phyloP scores from a whole-genome alignment of 2,329 filamentous ascomycete species.

The Fusarium azukiicola region DNA sequence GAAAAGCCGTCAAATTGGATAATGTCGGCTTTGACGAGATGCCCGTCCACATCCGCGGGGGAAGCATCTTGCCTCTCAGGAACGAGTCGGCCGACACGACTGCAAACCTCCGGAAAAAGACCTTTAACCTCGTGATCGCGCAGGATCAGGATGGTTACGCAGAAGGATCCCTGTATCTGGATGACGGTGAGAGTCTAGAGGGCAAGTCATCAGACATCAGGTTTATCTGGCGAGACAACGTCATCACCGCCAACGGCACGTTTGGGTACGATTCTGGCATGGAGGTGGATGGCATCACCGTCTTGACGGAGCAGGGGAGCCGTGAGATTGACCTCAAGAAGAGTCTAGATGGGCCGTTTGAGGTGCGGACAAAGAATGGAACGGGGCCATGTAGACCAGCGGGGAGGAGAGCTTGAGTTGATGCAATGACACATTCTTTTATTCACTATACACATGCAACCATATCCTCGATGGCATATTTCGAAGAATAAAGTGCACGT shows the following conservation, averaged over 20 bases:
- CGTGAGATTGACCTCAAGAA: not conserved
- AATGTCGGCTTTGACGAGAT: conserved; percentile 71
- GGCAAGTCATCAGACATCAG: conserved; percentile 17
- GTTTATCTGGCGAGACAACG: not conserved
- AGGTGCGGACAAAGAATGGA: not conserved
- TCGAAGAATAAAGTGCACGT: not conserved
- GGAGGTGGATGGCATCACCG: not conserved
- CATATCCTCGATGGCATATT: not conserved
- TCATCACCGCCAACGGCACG: not conserved
- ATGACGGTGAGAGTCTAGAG: conserved; percentile 81
- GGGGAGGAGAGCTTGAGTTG: not conserved
- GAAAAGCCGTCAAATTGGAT: conserved; percentile 57
- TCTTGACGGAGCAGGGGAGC: not conserved
- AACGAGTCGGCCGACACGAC: conserved; percentile 80
- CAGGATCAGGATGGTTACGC: conserved; percentile 82
- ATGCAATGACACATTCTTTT: not conserved
- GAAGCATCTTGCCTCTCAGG: conserved; percentile 82
- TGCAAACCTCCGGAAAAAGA: conserved; percentile 78
- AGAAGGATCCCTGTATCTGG: conserved; percentile 85
- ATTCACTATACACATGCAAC: not conserved
- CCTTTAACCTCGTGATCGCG: conserved; percentile 87
- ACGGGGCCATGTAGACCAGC: not conserved
- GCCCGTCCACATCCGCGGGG: conserved; percentile 84
- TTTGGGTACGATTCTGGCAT: conserved; percentile 7
- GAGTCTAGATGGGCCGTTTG: conserved; percentile 12